Evolutionary conservation across 2,329 filamentous ascomycete species (phyloP), one percentile per base, ranked within the genome.

Genomic region (Dactylellina parvicollis): DNA sequence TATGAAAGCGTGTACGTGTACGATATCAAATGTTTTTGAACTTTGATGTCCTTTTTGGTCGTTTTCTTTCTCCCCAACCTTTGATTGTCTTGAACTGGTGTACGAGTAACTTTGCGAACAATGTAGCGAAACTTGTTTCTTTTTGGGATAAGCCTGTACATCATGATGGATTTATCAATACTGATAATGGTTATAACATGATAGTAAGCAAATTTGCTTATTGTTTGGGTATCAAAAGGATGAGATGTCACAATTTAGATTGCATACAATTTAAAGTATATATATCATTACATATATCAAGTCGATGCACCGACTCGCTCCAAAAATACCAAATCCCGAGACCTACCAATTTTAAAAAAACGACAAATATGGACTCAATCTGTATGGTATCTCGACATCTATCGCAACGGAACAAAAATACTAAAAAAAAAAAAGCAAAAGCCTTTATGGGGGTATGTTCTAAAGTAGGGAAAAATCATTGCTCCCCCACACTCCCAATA

Each of bases 401-500:
- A 54, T 36, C 12, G 30, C 30, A 32, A 32, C 34, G 10, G 5
- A 24, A 36, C 9, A 8, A 18, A 2, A 2, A 34, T 22, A 20
- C 20, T n/a, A 49, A 26, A 26, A 49, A 49, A 47, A 24, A 47
- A 42, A 9, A 47, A 47, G 14, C 8, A n/a, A 47, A 24, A 16
- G 24, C 7, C 7, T 44, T 4, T 44, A 44, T 44, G 40, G 40
- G n/a, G 8, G 16, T 44, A 44, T 40, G 9, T 40, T 28, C 44
- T 49, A 49, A 24, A 8, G n/a, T 2, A 22, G 24, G 42, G 16
- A 46, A 16, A 20, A 10, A 2, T 26, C 36, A 67, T 44, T 67
- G 62, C 18, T 67, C 62, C 18, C 54, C 54, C 3, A 67, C 52
- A 36, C 62, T 67, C 9, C 62, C 62, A 16, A 67, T 59, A 67